Evolutionary conservation across 2,329 filamentous ascomycete genomes (phyloP).

Genomic region (Albifimbria verrucaria): DNA sequence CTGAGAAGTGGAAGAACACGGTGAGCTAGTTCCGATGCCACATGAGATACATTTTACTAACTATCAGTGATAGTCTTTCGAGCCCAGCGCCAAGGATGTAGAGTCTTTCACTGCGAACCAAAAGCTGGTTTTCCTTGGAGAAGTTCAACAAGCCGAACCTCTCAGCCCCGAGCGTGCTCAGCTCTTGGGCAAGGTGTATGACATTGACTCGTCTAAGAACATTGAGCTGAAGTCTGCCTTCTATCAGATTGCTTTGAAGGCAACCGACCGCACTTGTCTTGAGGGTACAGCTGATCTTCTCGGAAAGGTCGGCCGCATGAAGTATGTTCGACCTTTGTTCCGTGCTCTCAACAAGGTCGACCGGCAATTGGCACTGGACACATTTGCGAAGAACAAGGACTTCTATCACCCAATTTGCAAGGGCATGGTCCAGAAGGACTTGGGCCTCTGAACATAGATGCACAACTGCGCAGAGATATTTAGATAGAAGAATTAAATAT

Average conservation of each 20-base stretch:
- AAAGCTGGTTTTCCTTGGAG: conserved; percentile 85
- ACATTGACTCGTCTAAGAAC: conserved; percentile 71
- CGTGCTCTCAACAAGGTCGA: conserved; percentile 72
- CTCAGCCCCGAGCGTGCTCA: conserved; percentile 65
- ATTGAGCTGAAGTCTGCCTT: conserved; percentile 83
- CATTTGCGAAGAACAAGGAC: conserved; percentile 81
- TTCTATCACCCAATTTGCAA: conserved; percentile 97
- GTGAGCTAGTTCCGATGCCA: conserved; percentile 32
- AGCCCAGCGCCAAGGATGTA: conserved; percentile 67
- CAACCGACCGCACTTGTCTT: conserved; percentile 67
- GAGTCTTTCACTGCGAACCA: conserved; percentile 79
- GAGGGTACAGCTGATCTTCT: conserved; percentile 70
- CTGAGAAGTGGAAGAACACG: conserved; percentile 72
- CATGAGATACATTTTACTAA: not conserved
- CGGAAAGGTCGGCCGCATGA: conserved; percentile 87
- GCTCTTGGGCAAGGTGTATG: conserved; percentile 72
- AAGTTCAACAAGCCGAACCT: conserved; percentile 61
- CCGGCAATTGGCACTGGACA: conserved; percentile 69
- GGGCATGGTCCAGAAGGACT: conserved; percentile 81
- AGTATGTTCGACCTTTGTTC: conserved; percentile 89
- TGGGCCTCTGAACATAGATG: conserved; percentile 47
- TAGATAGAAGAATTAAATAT: not conserved
- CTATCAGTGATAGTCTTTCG: conserved; percentile 47
- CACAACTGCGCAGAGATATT: no score
- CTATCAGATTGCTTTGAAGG: conserved; percentile 73